Base-by-base conservation (phyloP, 1,139 yeast species). In the Yarrowia galli region DNA sequence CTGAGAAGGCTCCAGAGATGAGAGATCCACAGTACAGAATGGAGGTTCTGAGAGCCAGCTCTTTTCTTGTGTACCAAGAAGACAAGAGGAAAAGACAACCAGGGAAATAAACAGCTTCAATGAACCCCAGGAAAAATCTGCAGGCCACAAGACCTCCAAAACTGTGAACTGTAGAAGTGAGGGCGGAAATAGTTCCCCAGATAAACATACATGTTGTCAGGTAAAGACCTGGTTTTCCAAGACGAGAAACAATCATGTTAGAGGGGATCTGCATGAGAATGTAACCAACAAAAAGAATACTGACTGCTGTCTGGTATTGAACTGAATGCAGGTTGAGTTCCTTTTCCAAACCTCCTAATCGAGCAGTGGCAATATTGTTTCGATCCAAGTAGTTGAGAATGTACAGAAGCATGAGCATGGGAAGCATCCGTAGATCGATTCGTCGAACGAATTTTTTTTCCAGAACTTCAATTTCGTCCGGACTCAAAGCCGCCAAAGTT, bases 221-320 rank as follows among this genome's bases (percentile, higher is more conserved):
- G 73, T 84, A 86, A 36, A 81, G 71, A 5, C 87, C 83, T 13
- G 87, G 89, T 70, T 78, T 79, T 3, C 84, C 85, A 64, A 85
- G 73, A 71, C 82, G 82, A 71, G 80, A 79, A 69, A 82, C 72
- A 48, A 81, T 70, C 72, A 81, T 74, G 75, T 86, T 85, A 54
- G 87, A 82, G 28, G 89, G 88, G 69, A 87, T 81, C 75, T 87
- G 88, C 81, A 86, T 82, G 66, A 84, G 76, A 70, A 87, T 85
- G 74, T 87, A 87, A 68, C 89, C 89, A 36, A 87, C 87, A 71
- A 85, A 87, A 66, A 87, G 79, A 68, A 87, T 82, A 28, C 88
- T 82, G 71, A 86, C 82, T 73, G 84, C 80, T 7, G 86, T 84
- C 74, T 86, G 86, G 74, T 84, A 87, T 73, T 87, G 84, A 63